A percentile compares a stretch with the other conserved stretches of the same genome.
Conservation (phyloP, 2,329 filamentous ascomycete genomes). For the Sclerotinia spermophila region DNA sequence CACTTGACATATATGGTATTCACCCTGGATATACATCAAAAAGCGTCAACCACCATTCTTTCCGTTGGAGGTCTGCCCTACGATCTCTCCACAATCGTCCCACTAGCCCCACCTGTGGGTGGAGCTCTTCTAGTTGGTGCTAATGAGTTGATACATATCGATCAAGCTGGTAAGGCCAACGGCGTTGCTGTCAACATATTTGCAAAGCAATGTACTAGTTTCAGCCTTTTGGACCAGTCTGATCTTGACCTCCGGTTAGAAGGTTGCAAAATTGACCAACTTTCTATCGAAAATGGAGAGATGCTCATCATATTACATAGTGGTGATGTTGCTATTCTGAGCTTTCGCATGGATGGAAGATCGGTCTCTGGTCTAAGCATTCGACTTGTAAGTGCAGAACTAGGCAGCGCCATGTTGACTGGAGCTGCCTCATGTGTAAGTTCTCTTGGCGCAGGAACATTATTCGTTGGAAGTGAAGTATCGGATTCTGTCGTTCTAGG, state of each 20-base stretch:
- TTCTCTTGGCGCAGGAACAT: slow-evolving; percentile 59
- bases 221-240: slow-evolving; percentile 82
- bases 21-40: slow-evolving; percentile 88
- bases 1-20: slow-evolving; percentile 89
- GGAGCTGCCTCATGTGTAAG: slow-evolving; percentile 66
- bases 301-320: slow-evolving; percentile 77
- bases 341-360: slow-evolving; percentile 83
- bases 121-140: slow-evolving; percentile 81
- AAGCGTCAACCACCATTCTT: slow-evolving; percentile 86
- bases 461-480: slow-evolving; percentile 85
- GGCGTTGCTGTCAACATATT: slow-evolving; percentile 92
- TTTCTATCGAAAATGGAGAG: slow-evolving; percentile 76
- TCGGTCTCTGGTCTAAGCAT: slow-evolving; percentile 86
- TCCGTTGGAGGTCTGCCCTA: slow-evolving; percentile 82
- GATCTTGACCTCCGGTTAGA: slow-evolving; percentile 77
- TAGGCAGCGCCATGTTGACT: slow-evolving; percentile 60
- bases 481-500: slow-evolving; percentile 77
- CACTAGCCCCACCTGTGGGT: slow-evolving; percentile 80
- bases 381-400: slow-evolving; percentile 57
- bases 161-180: slow-evolving; percentile 91
- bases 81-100: slow-evolving; percentile 78
- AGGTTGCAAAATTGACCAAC: slow-evolving; percentile 69
- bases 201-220: slow-evolving; percentile 76
- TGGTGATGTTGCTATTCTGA: slow-evolving; percentile 70
- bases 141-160: slow-evolving; percentile 92